These are phyloP conservation scores for Hawksworthiomyces lignivorus DNA, from an alignment of 2,329 filamentous ascomycete genomes.

Conservation along the genomic window DNA sequence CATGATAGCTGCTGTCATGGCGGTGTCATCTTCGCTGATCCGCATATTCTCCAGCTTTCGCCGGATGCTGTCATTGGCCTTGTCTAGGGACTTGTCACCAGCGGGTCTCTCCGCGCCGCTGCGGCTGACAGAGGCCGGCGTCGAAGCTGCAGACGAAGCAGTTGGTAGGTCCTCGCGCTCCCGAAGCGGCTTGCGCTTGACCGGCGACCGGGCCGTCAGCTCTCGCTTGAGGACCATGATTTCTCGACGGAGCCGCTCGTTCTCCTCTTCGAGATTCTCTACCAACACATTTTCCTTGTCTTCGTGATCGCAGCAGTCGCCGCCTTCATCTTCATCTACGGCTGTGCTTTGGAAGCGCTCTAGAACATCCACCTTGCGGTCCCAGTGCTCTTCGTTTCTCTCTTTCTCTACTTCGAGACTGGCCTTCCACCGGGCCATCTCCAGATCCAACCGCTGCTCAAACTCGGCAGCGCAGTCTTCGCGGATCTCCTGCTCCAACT, in stretches of 20 bases:
- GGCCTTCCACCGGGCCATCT: conserved; percentile 74
- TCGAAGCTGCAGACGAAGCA: conserved; percentile 3
- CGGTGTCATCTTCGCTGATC: conserved; percentile 29
- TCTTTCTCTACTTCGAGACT: conserved; percentile 73
- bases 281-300: conserved; percentile 56
- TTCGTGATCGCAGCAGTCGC: conserved; percentile 27
- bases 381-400: conserved; percentile 73
- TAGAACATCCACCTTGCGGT: conserved; percentile 66
- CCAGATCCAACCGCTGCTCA: conserved; percentile 65
- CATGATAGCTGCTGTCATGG: conserved; percentile 1
- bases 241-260: conserved; percentile 59
- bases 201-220: conserved; percentile 54
- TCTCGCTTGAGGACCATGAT: conserved; percentile 60
- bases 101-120: conserved; percentile 6
- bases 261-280: conserved; percentile 62
- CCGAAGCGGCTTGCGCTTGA: conserved; percentile 47
- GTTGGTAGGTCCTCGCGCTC: conserved; percentile 42
- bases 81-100: neutral
- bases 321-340: conserved; percentile 15
- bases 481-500: conserved; percentile 74
- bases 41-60: conserved; percentile 44
- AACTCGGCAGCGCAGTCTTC: conserved; percentile 87
- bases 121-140: conserved; percentile 11
- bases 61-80: conserved; percentile 27
- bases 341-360: conserved; percentile 29